Conservation (phyloP, 352 stramenopile species). For the Halophytophthora polymorphica region DNA sequence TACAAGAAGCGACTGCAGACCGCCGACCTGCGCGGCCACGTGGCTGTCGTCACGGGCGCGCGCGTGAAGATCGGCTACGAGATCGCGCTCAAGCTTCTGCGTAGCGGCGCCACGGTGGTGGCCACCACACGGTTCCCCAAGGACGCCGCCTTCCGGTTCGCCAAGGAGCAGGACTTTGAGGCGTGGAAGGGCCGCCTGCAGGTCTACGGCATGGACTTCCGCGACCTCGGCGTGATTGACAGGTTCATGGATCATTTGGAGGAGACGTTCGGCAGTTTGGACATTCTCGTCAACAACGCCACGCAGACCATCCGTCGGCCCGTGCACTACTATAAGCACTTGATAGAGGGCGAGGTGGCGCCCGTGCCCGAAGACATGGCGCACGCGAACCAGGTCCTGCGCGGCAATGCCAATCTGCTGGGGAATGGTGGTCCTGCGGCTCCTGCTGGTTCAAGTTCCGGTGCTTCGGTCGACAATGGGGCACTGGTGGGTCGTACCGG, state of each 20-base stretch:
- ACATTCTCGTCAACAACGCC: conserved; percentile 97
- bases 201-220: conserved; percentile 94
- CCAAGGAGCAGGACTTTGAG: conserved; percentile 82
- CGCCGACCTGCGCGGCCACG: conserved; percentile 66
- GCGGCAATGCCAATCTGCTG: conserved; percentile 49
- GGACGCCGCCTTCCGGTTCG: conserved; percentile 85
- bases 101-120: conserved; percentile 81
- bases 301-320: conserved; percentile 95
- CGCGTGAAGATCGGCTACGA: conserved; percentile 96
- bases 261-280: conserved; percentile 60
- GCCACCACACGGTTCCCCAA: conserved; percentile 94
- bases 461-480: conserved; percentile 9
- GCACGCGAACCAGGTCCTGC: conserved; percentile 43
- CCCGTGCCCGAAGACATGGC: conserved; percentile 46
- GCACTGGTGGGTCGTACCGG: conserved; percentile 29
- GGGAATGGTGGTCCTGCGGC: conserved; percentile 2
- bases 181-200: conserved; percentile 78
- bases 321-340: conserved; percentile 88
- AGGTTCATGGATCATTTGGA: conserved; percentile 90
- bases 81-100: conserved; percentile 91
- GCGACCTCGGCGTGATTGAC: conserved; percentile 92
- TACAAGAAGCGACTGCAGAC: conserved; percentile 92
- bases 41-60: conserved; percentile 91
- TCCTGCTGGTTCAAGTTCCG: not conserved
- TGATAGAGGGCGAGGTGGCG: conserved; percentile 76